These are phyloP conservation scores for Sarocladium brachiariae DNA, from an alignment of 2,329 filamentous ascomycete genomes.

Conservation along the genomic window DNA sequence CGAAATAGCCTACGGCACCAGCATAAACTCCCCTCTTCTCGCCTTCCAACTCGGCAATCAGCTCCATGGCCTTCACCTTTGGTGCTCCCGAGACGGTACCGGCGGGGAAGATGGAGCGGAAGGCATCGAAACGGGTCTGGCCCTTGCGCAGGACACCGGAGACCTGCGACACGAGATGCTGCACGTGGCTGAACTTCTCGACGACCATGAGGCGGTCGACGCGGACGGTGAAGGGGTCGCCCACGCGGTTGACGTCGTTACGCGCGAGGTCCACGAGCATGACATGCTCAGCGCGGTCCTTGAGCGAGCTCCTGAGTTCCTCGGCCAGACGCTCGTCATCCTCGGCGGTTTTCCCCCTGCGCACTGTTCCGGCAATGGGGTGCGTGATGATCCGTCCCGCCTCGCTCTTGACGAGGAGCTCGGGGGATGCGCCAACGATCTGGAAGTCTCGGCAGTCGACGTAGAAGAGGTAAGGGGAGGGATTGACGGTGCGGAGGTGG, in stretches of 20 bases:
- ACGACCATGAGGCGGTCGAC: slow-evolving; percentile 94
- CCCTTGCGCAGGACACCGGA: slow-evolving; percentile 78
- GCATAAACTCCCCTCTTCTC: slow-evolving; percentile 96
- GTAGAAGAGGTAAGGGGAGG: slow-evolving; percentile 95
- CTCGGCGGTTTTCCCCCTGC: slow-evolving; percentile 70
- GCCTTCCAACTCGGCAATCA: slow-evolving; percentile 87
- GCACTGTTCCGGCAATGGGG: slow-evolving; percentile 93
- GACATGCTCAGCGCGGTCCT: slow-evolving; percentile 91
- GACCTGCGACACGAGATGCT: slow-evolving; percentile 94
- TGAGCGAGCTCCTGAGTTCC: slow-evolving; percentile 71
- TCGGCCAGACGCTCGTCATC: slow-evolving; percentile 76
- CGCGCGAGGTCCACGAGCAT: slow-evolving; percentile 96
- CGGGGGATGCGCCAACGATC: slow-evolving; percentile 89
- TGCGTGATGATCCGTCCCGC: slow-evolving; percentile 86
- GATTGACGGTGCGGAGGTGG: slow-evolving; percentile 93
- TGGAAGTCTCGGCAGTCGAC: slow-evolving; percentile 88
- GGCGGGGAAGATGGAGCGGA: slow-evolving; percentile 93
- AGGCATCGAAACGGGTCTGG: slow-evolving; percentile 90
- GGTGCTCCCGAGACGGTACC: slow-evolving; percentile 93
- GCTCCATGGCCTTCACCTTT: slow-evolving; percentile 93
- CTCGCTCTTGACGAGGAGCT: slow-evolving; percentile 89
- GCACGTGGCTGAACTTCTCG: slow-evolving; percentile 91
- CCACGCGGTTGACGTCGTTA: slow-evolving; percentile 95
- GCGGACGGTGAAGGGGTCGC: slow-evolving; percentile 79
- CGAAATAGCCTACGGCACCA: slow-evolving; percentile 94